Conservation (phyloP, 345 rosid genomes). For the Luvunga scandens region DNA sequence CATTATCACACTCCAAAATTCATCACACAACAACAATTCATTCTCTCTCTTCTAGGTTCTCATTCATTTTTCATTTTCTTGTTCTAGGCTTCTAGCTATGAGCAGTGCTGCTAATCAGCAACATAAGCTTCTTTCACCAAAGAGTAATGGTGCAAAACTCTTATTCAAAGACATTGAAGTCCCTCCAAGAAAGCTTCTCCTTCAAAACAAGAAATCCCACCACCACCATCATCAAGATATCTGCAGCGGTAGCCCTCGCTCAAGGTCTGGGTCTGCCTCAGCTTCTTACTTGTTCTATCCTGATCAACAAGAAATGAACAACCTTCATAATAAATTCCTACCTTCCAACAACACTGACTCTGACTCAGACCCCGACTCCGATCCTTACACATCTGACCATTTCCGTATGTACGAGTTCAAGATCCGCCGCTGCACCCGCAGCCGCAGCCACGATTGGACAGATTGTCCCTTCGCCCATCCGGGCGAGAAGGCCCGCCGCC, state of each 20-base stretch:
- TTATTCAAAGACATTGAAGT: constrained; percentile 43
- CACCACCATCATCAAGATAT: constrained; percentile 1
- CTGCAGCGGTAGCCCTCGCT: neutral
- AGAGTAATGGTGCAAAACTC: constrained; percentile 20
- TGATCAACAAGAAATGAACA: constrained; percentile 4
- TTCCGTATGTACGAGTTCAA: constrained; percentile 95
- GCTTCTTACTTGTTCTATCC: neutral
- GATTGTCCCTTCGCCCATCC: constrained; percentile 94
- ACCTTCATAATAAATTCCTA: constrained; percentile 33
- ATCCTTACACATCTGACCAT: constrained; percentile 75
- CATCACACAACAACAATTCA: neutral
- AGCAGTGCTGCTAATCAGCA: constrained; percentile 49
- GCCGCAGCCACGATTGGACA: constrained; percentile 97
- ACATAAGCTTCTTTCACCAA: constrained; percentile 31
- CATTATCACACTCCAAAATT: neutral
- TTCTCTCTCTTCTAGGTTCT: no score
- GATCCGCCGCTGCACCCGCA: constrained; percentile 81
- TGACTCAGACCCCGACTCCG: constrained; percentile 37
- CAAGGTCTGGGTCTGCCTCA: neutral
- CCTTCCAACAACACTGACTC: constrained; percentile 32
- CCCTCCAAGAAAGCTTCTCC: constrained; percentile 59
- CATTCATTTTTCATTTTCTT: neutral
- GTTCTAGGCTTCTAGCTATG: constrained; percentile 17
- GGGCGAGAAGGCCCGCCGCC: constrained; percentile 83
- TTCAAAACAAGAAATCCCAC: constrained; percentile 14